These are phyloP conservation scores for Phytophthora cactorum DNA, from an alignment of 352 stramenopile genomes.

Conservation along the genomic window DNA sequence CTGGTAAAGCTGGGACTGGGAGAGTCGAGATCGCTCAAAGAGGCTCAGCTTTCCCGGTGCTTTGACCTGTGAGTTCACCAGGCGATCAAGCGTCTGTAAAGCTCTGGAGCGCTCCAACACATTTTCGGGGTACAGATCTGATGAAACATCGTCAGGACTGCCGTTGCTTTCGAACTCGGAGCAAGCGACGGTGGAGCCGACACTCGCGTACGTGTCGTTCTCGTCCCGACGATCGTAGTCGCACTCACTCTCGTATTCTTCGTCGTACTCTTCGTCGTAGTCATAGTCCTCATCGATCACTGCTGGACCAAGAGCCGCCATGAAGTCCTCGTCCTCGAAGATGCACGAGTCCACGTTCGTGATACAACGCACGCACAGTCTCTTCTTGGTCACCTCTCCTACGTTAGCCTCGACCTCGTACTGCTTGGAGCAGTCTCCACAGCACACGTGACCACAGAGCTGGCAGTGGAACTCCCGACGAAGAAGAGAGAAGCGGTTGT, in stretches of 20 bases:
- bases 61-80: conserved; percentile 32
- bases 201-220: conserved; percentile 33
- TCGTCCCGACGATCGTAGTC: conserved; percentile 25
- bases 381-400: conserved; percentile 54
- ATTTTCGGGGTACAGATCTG: conserved; percentile 27
- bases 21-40: conserved; percentile 32
- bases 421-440: conserved; percentile 55
- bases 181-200: conserved; percentile 30
- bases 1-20: conserved; percentile 27
- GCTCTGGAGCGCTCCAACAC: conserved; percentile 34
- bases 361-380: conserved; percentile 61
- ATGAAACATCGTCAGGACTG: conserved; percentile 30
- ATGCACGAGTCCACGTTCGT: conserved; percentile 59
- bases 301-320: conserved; percentile 49
- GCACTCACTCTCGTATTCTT: conserved; percentile 24
- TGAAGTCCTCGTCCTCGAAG: conserved; percentile 69
- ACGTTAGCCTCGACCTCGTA: conserved; percentile 62
- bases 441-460: conserved; percentile 61
- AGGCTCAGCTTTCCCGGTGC: conserved; percentile 4
- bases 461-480: conserved; percentile 60
- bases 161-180: conserved; percentile 32
- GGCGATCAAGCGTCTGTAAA: conserved; percentile 31
- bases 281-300: conserved; percentile 38
- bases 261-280: conserved; percentile 19
- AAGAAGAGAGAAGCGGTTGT: conserved; percentile 55